phyloP scores from a whole-genome alignment of 2,329 filamentous ascomycete species.

The Septoria petroselini region DNA sequence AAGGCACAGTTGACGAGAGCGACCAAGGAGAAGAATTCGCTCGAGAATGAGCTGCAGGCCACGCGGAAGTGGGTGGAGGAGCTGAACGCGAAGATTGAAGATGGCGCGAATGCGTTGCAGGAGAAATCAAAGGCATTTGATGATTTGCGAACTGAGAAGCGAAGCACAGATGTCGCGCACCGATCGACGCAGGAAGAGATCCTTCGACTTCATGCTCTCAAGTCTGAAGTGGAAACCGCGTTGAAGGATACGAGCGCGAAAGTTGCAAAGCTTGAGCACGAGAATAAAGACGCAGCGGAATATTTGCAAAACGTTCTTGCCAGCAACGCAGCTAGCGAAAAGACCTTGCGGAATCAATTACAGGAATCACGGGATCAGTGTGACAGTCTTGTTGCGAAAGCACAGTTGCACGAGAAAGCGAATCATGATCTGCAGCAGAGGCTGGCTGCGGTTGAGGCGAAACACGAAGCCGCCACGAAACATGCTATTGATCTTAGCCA shows the following conservation, averaged over 20 bases:
- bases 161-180: conserved; percentile 9
- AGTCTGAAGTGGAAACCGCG: conserved; percentile 19
- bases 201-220: conserved; percentile 14
- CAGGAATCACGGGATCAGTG: conserved; percentile 19
- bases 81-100: conserved; percentile 18
- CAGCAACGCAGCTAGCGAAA: conserved; percentile 16
- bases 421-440: conserved; percentile 20
- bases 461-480: conserved; percentile 10
- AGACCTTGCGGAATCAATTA: conserved; percentile 22
- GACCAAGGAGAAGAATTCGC: conserved; percentile 18
- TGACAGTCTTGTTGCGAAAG: conserved; percentile 16
- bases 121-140: conserved; percentile 15
- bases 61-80: conserved; percentile 17
- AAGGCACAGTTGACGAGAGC: conserved; percentile 13
- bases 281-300: conserved; percentile 23
- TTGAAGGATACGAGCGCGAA: conserved; percentile 18
- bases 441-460: conserved; percentile 23
- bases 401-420: conserved; percentile 13
- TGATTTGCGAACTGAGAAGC: conserved; percentile 18
- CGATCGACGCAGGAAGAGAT: conserved; percentile 17
- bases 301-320: conserved; percentile 20
- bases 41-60: conserved; percentile 19
- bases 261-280: conserved; percentile 23
- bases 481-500: conserved; percentile 9
- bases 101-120: conserved; percentile 19